Evolutionary conservation across 768 basidiomycete genomes (phyloP), one percentile per base, ranked within the genome.

Genomic region (Boletellus emodensis): DNA sequence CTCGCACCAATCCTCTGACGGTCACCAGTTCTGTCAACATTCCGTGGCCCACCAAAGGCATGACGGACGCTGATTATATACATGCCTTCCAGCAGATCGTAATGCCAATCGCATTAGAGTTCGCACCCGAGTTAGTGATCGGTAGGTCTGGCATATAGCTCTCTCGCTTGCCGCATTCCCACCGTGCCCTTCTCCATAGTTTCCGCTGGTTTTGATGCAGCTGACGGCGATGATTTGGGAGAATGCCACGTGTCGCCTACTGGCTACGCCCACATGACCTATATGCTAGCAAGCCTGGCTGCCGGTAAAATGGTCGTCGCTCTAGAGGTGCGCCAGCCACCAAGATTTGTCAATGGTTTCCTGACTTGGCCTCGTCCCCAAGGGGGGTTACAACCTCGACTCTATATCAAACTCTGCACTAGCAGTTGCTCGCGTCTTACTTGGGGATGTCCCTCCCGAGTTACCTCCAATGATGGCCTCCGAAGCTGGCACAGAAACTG

Each of bases 241-340:
- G 87, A 87, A 70, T 97, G 94, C 60, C 75, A 83, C 57, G 94
- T 99, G 52, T 80, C 90, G 5, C 96, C 96, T 1, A 80, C 84
- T 15, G 96, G 94, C 5, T 99, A 93, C 66, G 93, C 93, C 0
- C 96, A 98, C 60, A 98, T 99, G 94, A 96, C 96, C 6, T 90
- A 97, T 62, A 95, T 99, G 92, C 76, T 99, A 9, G 81, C 84
- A 36, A 83, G 87, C 18, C 75, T 99, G 15, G 95, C 95, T 20
- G 80, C 82, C 8, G 96, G 96, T 3, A 88, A 84, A 60, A 60
- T 99, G 14, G 90, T 95, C 11, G 92, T 95, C 28, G 94, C 93
- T 2, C 80, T 99, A 37, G 96, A 99, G 81, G 95, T 95, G 49
- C 42, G 55, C 28, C 2, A 18, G 8, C 2, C 72, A 50, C 33